Conservation (phyloP, 2,329 filamentous ascomycete species). For the Anisogramma anomala region DNA sequence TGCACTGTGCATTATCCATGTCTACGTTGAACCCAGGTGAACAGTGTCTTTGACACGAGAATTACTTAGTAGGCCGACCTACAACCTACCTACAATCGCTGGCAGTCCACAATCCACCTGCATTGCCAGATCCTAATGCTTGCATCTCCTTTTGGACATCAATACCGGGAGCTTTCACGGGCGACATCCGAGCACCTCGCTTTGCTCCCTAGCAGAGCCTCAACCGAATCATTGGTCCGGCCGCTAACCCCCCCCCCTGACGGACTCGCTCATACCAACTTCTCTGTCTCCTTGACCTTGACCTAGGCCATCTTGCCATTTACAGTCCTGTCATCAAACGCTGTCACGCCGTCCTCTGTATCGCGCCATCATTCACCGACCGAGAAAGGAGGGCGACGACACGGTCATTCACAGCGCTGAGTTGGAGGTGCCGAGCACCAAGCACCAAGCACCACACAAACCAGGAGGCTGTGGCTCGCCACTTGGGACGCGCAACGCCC, state of each 20-base stretch:
- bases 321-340: too few species aligned
- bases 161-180: too few species aligned
- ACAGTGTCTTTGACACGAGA: too few species aligned
- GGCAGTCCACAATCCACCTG: too few species aligned
- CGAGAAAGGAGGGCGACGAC: background rate
- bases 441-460: background rate
- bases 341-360: background rate
- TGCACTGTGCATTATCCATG: too few species aligned
- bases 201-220: conserved; percentile 1
- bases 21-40: too few species aligned
- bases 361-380: background rate
- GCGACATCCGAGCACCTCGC: conserved; percentile 5
- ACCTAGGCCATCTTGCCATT: too few species aligned
- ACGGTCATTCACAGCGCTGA: background rate
- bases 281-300: too few species aligned
- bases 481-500: conserved; percentile 8
- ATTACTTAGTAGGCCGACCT: too few species aligned
- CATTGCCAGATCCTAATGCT: too few species aligned
- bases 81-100: too few species aligned
- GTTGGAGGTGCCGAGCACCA: background rate
- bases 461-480: conserved; percentile 6
- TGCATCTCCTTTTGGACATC: too few species aligned
- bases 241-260: background rate
- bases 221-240: conserved; percentile 1
- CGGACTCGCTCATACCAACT: background rate